Evolutionary conservation across 148 eudicot species (phyloP).

Genomic region (Camellia granthamiana): DNA sequence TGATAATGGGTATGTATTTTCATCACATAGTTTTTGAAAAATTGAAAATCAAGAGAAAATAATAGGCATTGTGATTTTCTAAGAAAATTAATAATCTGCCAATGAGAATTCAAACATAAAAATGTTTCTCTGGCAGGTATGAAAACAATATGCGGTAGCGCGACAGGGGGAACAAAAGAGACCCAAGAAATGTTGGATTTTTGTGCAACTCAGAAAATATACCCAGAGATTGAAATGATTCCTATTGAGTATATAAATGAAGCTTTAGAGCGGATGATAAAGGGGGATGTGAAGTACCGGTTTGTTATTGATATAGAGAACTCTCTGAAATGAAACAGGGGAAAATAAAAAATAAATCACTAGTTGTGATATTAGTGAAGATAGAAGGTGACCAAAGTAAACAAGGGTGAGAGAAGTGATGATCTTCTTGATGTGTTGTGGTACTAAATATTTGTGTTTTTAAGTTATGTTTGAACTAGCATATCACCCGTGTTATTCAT

Average conservation of each 20-base stretch:
- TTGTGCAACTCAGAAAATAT: conserved; percentile 56
- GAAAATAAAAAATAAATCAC: too few species aligned
- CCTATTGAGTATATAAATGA: conserved; percentile 72
- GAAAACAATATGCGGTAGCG: conserved; percentile 32
- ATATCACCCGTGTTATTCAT: too few species aligned
- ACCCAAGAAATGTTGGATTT: conserved; percentile 79
- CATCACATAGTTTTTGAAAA: too few species aligned
- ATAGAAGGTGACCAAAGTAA: too few species aligned
- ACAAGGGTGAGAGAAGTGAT: too few species aligned
- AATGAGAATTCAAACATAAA: not conserved
- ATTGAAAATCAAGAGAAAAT: not conserved
- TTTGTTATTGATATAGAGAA: conserved; percentile 81
- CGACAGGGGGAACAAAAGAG: conserved; percentile 50
- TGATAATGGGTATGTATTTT: conserved; percentile 42
- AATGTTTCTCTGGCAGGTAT: conserved; percentile 33
- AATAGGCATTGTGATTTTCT: not conserved
- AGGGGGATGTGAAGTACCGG: conserved; percentile 70
- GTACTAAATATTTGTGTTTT: too few species aligned
- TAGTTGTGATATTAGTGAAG: too few species aligned
- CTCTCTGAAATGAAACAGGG: conserved; percentile 47
- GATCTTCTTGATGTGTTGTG: too few species aligned
- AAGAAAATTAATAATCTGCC: too few species aligned
- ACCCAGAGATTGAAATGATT: conserved; percentile 62
- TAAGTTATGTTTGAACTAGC: too few species aligned
- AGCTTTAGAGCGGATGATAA: conserved; percentile 68